Percentiles rank a stretch among this genome's conserved stretches.
These are phyloP conservation scores for Cicer yamashitae DNA, from an alignment of 306 rosid species.

Conservation along the genomic window DNA sequence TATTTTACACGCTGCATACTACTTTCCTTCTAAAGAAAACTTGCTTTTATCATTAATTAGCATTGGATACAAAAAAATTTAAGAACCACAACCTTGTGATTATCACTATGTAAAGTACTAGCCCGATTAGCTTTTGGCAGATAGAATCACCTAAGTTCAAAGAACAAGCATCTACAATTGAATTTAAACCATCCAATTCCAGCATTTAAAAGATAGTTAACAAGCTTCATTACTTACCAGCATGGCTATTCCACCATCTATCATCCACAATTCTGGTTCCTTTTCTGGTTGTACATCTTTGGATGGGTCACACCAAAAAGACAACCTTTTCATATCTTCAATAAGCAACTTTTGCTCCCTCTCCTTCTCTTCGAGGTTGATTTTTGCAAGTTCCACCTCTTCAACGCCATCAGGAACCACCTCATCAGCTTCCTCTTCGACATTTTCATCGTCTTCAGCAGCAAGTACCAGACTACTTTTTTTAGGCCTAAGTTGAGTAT, in stretches of 20 bases:
- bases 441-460: constrained; percentile 83
- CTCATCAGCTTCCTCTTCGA: constrained; percentile 87
- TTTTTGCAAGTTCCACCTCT: constrained; percentile 93
- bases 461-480: constrained; percentile 69
- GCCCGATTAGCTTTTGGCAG: constrained; percentile 8
- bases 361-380: constrained; percentile 81
- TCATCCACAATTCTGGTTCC: constrained; percentile 85
- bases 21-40: constrained; percentile 4
- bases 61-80: constrained; percentile 19
- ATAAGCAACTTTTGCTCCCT: constrained; percentile 72
- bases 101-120: constrained; percentile 4
- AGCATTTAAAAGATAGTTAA: constrained; percentile 28
- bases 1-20: neutral
- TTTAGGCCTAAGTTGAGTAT: constrained; percentile 65
- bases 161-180: constrained; percentile 39
- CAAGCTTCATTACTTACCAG: constrained; percentile 68
- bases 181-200: constrained; percentile 21
- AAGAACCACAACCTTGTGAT: constrained; percentile 20
- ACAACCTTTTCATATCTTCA: constrained; percentile 73
- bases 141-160: constrained; percentile 33
- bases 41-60: constrained; percentile 23
- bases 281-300: constrained; percentile 64
- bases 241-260: constrained; percentile 65
- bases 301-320: constrained; percentile 61
- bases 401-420: constrained; percentile 97